Percentiles rank a stretch among this genome's conserved stretches.
Evolutionary conservation across 192 early-diverging fungal species (phyloP).

Genomic region (Physocladia obscura): DNA sequence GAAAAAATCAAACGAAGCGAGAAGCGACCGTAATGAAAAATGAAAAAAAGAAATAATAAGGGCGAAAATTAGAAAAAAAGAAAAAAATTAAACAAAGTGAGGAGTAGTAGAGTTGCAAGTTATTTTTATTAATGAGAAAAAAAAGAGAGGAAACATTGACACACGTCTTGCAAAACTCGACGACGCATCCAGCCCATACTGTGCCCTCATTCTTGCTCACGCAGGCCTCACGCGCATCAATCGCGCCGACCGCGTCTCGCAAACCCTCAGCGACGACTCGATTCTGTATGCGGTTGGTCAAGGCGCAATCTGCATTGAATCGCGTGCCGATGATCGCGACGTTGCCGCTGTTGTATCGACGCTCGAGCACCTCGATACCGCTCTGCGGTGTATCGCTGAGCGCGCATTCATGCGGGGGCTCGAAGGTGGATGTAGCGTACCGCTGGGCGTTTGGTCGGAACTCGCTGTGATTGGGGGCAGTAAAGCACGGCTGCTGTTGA

Average conservation of each 20-base stretch:
- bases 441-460: slow-evolving; percentile 76
- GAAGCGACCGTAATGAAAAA: too few relatives aligned
- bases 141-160: slow-evolving; percentile 71
- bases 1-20: too few relatives aligned
- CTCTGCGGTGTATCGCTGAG: slow-evolving; percentile 74
- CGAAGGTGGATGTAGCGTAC: slow-evolving; percentile 95
- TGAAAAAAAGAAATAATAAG: too few relatives aligned
- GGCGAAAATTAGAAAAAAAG: too few relatives aligned
- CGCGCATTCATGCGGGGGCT: slow-evolving; percentile 79
- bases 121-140: not conserved
- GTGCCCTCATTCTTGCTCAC: slow-evolving; percentile 75
- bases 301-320: slow-evolving; percentile 87
- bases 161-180: slow-evolving; percentile 85
- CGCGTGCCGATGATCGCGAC: slow-evolving; percentile 62
- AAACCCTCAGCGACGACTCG: slow-evolving; percentile 56
- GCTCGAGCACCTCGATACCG: slow-evolving; percentile 67
- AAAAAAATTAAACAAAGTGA: too few relatives aligned
- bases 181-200: slow-evolving; percentile 64
- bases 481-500: slow-evolving; percentile 47
- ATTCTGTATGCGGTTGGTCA: slow-evolving; percentile 91
- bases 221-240: slow-evolving; percentile 80
- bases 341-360: slow-evolving; percentile 52
- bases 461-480: not conserved
- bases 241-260: slow-evolving; percentile 67
- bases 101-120: too few relatives aligned